A percentile compares a stretch with the other conserved stretches of the same genome.
Conservation (phyloP, 2,329 filamentous ascomycete species). For the Arthrinium puccinioides region DNA sequence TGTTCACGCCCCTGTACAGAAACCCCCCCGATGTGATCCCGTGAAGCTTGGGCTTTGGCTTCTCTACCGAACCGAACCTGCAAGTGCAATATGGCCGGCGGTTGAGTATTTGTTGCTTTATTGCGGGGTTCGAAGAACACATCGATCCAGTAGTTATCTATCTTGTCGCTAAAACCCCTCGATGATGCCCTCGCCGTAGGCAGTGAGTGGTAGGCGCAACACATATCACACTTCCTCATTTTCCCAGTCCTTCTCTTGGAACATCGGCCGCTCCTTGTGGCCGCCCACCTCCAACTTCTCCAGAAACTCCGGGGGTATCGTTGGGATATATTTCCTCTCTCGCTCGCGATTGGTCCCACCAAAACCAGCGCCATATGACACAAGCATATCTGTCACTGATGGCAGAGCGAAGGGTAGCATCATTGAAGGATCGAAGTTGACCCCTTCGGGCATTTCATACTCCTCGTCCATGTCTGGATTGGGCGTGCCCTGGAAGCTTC, state of each 20-base stretch:
- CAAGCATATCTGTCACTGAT: slow-evolving; percentile 93
- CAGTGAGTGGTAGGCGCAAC: too few relatives aligned
- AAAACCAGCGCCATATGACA: slow-evolving; percentile 91
- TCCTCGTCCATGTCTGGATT: slow-evolving; percentile 48
- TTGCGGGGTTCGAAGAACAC: too few relatives aligned
- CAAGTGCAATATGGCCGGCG: too few relatives aligned
- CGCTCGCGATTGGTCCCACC: slow-evolving; percentile 87
- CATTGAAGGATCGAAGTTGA: slow-evolving; percentile 80
- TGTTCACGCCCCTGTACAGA: too few relatives aligned
- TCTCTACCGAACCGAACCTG: too few relatives aligned
- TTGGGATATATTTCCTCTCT: slow-evolving; percentile 92
- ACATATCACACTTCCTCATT: slow-evolving; percentile 48
- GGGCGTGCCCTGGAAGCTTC: slow-evolving; percentile 33
- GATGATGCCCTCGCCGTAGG: too few relatives aligned
- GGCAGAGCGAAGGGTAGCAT: slow-evolving; percentile 95
- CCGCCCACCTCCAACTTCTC: slow-evolving; percentile 68
- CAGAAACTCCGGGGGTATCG: slow-evolving; percentile 87
- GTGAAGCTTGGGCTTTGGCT: too few relatives aligned
- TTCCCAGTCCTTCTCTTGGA: slow-evolving; percentile 59
- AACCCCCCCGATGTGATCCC: too few relatives aligned
- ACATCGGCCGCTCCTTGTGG: slow-evolving; percentile 46
- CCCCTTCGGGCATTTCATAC: slow-evolving; percentile 62
- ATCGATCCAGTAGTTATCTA: too few relatives aligned
- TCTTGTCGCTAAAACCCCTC: too few relatives aligned
- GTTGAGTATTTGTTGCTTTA: too few relatives aligned